phyloP scores from a whole-genome alignment of 305 asterid species.

The Ilex paraguariensis region DNA sequence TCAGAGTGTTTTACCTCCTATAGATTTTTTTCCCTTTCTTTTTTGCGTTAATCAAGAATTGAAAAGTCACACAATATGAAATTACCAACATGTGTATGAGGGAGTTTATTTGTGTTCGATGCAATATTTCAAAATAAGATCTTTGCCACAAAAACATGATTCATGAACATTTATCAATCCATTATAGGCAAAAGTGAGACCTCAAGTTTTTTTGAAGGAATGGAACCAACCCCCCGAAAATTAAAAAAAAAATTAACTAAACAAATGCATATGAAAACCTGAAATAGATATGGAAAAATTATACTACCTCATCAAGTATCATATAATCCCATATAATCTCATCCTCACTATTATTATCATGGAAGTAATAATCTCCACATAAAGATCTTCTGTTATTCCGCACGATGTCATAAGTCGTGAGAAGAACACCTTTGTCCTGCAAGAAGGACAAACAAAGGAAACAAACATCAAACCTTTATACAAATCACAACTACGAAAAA shows the following conservation, averaged over 20 bases:
- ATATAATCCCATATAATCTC: conserved; percentile 80
- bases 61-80: too few species aligned
- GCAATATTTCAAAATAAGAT: too few species aligned
- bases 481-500: not conserved
- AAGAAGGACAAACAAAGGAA: conserved; percentile 13
- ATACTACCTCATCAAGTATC: conserved; percentile 86
- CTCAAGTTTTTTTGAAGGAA: not conserved
- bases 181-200: too few species aligned
- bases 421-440: conserved; percentile 84
- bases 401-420: conserved; percentile 93
- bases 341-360: conserved; percentile 51
- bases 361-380: conserved; percentile 47
- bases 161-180: too few species aligned
- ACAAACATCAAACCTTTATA: conserved; percentile 10
- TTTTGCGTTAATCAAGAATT: too few species aligned
- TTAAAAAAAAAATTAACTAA: not conserved
- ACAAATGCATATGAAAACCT: not conserved
- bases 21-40: too few species aligned
- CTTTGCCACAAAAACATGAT: too few species aligned
- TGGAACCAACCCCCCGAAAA: not conserved
- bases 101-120: too few species aligned
- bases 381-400: conserved; percentile 64
- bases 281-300: not conserved
- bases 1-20: too few species aligned
- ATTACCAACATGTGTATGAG: too few species aligned